Evolutionary conservation across 2,329 filamentous ascomycete species (phyloP).

Genomic region (Fusarium tanahbumbuense): DNA sequence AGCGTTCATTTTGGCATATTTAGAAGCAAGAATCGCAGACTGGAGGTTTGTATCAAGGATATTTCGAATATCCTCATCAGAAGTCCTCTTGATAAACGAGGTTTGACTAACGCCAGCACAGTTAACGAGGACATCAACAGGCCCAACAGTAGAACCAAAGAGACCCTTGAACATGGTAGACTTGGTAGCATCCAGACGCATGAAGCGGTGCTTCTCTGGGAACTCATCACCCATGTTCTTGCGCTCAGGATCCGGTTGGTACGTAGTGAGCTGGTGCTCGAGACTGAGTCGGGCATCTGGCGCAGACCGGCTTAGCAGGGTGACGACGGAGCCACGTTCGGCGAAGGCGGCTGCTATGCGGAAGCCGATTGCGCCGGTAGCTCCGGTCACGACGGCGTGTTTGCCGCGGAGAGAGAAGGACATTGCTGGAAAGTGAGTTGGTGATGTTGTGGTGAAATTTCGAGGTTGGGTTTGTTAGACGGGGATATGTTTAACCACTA

Average conservation of each 20-base stretch:
- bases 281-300: conserved; percentile 58
- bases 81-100: conserved; percentile 69
- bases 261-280: conserved; percentile 49
- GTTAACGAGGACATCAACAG: conserved; percentile 76
- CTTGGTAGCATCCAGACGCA: conserved; percentile 50
- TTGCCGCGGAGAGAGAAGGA: conserved; percentile 58
- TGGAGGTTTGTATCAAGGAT: conserved; percentile 78
- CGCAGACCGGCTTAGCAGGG: conserved; percentile 70
- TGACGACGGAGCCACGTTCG: conserved; percentile 67
- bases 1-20: conserved; percentile 53
- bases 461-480: conserved; percentile 6
- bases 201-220: conserved; percentile 50
- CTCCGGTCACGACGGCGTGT: conserved; percentile 74
- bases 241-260: conserved; percentile 17
- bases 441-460: conserved; percentile 16
- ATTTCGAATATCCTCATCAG: conserved; percentile 61
- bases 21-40: conserved; percentile 72
- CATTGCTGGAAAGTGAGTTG: conserved; percentile 31
- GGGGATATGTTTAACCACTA: background rate
- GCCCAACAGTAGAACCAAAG: conserved; percentile 49
- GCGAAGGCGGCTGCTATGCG: conserved; percentile 76
- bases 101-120: conserved; percentile 79
- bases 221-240: conserved; percentile 1
- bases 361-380: conserved; percentile 75
- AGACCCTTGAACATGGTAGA: conserved; percentile 47